phyloP scores from a whole-genome alignment of 257 asterid genomes.

The Nicotiana paniculata region DNA sequence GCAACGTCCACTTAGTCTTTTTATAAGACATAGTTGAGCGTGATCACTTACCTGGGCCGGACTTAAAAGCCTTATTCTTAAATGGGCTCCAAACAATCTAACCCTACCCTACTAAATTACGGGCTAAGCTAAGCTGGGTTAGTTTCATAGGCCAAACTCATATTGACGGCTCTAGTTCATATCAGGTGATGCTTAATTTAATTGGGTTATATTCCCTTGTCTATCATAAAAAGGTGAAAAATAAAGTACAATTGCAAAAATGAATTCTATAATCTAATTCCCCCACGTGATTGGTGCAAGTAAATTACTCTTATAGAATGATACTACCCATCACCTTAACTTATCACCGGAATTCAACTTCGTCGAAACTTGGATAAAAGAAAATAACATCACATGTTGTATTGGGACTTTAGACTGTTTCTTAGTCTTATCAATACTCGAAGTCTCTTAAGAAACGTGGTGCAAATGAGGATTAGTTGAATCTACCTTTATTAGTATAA shows the following conservation, averaged over 20 bases:
- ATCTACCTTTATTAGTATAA: not conserved
- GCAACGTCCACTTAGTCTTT: too few relatives aligned
- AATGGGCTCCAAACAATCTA: too few relatives aligned
- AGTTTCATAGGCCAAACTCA: too few relatives aligned
- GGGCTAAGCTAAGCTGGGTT: too few relatives aligned
- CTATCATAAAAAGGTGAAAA: not conserved
- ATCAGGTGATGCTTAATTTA: too few relatives aligned
- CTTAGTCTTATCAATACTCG: not conserved
- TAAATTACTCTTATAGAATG: not conserved
- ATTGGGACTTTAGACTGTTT: not conserved
- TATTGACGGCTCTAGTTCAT: too few relatives aligned
- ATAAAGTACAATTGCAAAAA: not conserved
- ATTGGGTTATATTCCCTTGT: too few relatives aligned
- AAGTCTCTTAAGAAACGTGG: not conserved
- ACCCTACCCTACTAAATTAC: too few relatives aligned
- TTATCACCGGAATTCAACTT: not conserved
- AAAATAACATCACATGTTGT: not conserved
- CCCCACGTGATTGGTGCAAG: not conserved
- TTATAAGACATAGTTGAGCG: too few relatives aligned
- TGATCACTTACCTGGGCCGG: too few relatives aligned
- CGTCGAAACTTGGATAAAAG: not conserved
- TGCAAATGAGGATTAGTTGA: not conserved
- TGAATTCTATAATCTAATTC: not conserved
- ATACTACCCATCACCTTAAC: not conserved
- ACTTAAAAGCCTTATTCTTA: too few relatives aligned